Evolutionary conservation across 73 alveolate species (phyloP).

Genomic region (Paramecium primaurelia): DNA sequence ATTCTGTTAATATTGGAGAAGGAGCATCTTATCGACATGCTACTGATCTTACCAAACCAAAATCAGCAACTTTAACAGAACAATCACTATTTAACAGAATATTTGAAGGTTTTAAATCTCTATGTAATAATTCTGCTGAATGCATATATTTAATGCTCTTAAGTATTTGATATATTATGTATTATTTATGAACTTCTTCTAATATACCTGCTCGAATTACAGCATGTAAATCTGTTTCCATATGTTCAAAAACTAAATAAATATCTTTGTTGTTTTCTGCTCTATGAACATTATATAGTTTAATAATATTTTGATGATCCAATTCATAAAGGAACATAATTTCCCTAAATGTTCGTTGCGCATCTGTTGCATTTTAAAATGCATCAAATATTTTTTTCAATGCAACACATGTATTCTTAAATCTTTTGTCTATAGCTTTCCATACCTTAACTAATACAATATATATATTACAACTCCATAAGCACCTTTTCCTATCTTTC

Average conservation of each 20-base stretch:
- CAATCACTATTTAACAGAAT: constrained; percentile 85
- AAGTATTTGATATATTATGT: constrained; percentile 70
- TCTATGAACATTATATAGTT: constrained; percentile 64
- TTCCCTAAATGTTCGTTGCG: constrained; percentile 75
- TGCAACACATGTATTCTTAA: constrained; percentile 79
- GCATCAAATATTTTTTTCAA: constrained; percentile 91
- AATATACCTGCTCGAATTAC: constrained; percentile 76
- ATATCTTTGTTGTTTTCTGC: constrained; percentile 77
- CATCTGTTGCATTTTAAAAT: constrained; percentile 80
- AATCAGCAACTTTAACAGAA: constrained; percentile 88
- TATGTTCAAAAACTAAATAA: constrained; percentile 78
- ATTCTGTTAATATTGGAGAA: constrained; percentile 79
- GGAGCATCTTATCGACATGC: constrained; percentile 72
- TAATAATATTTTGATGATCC: constrained; percentile 70
- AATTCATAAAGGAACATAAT: constrained; percentile 74
- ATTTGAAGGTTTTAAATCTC: constrained; percentile 89
- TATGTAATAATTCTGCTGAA: constrained; percentile 81
- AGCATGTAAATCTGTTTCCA: constrained; percentile 89
- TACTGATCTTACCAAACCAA: constrained; percentile 87
- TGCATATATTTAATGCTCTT: constrained; percentile 79
- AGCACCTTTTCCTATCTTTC: constrained; percentile 86
- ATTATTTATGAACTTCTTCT: constrained; percentile 77
- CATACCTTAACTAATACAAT: constrained; percentile 63
- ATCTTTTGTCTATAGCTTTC: constrained; percentile 87
- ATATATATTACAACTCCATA: constrained; percentile 74